Conservation (phyloP, 441 rosid genomes). For the Isatis lusitanica region DNA sequence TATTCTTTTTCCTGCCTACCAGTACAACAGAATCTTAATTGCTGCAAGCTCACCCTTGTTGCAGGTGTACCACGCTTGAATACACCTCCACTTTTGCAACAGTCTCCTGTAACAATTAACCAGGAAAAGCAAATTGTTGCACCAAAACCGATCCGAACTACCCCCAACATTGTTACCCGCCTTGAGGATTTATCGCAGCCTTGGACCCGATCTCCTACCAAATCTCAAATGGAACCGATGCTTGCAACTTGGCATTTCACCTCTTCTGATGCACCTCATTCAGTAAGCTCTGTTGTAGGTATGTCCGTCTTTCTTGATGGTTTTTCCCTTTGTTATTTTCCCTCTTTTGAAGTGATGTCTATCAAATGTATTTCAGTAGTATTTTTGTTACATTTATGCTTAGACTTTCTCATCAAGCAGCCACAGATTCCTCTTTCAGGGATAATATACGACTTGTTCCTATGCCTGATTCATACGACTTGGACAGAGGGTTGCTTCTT, state of each 20-base stretch:
- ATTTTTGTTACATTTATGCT: slow-evolving; percentile 33
- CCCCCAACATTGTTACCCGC: slow-evolving; percentile 66
- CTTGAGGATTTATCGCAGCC: slow-evolving; percentile 96
- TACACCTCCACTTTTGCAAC: slow-evolving; percentile 80
- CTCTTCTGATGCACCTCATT: slow-evolving; percentile 54
- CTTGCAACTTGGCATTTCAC: slow-evolving; percentile 81
- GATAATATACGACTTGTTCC: slow-evolving; percentile 82
- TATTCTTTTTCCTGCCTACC: slow-evolving; percentile 18
- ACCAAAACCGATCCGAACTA: slow-evolving; percentile 92
- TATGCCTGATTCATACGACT: slow-evolving; percentile 95
- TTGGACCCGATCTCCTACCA: slow-evolving; percentile 99
- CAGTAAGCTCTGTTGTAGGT: slow-evolving; percentile 65
- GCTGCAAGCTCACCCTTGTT: slow-evolving; percentile 39
- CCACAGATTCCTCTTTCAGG: slow-evolving; percentile 99
- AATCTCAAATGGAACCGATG: slow-evolving; percentile 89
- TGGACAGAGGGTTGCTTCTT: slow-evolving; percentile 97
- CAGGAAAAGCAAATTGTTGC: slow-evolving; percentile 82
- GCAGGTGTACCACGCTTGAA: slow-evolving; percentile 97
- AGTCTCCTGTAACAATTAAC: slow-evolving; percentile 44
- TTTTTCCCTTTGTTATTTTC: slow-evolving; percentile 9
- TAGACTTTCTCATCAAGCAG: slow-evolving; percentile 95
- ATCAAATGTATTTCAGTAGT: slow-evolving; percentile 24
- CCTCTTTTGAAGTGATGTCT: slow-evolving; percentile 11
- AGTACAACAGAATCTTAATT: slow-evolving; percentile 13
- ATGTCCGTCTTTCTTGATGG: slow-evolving; percentile 38